These are phyloP conservation scores for Colletotrichum tofieldiae DNA, from an alignment of 2,329 filamentous ascomycete species.

Conservation along the genomic window DNA sequence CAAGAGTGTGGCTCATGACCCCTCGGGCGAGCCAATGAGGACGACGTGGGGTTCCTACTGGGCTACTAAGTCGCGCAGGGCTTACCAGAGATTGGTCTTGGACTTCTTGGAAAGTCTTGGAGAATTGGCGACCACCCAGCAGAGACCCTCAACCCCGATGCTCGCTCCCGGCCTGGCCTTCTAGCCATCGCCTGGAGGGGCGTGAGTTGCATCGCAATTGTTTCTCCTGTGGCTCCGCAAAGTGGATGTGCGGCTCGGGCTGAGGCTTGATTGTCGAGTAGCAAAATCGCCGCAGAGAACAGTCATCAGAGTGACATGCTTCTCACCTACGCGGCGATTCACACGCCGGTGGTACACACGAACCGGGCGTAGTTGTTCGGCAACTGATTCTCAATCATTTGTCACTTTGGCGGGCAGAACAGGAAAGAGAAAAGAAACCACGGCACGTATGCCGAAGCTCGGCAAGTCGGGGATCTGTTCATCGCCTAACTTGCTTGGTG, in stretches of 20 bases:
- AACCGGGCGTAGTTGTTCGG: background rate
- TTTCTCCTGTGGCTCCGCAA: conserved; percentile 4
- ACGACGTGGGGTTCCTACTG: conserved; percentile 10
- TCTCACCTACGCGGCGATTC: background rate
- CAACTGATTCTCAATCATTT: background rate
- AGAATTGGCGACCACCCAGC: background rate
- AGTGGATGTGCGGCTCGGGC: conserved; percentile 13
- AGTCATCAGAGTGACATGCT: background rate
- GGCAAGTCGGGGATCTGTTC: conserved; percentile 21
- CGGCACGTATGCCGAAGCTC: conserved; percentile 33
- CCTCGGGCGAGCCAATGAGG: conserved; percentile 10
- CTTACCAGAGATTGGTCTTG: conserved; percentile 16
- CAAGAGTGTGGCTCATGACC: conserved; percentile 31
- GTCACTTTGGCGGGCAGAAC: conserved; percentile 16
- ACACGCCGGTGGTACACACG: background rate
- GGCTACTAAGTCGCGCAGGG: conserved; percentile 21
- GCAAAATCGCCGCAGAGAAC: background rate
- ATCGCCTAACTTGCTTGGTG: conserved; percentile 24
- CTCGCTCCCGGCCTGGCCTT: background rate
- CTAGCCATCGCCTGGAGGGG: conserved; percentile 28
- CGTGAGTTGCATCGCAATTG: conserved; percentile 6
- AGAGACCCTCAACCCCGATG: background rate
- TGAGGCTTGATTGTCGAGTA: background rate
- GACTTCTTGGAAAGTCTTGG: conserved; percentile 2
- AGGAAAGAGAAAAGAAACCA: background rate